Conservation (phyloP, 768 basidiomycete species). For the Coprinopsis strossmayeri region DNA sequence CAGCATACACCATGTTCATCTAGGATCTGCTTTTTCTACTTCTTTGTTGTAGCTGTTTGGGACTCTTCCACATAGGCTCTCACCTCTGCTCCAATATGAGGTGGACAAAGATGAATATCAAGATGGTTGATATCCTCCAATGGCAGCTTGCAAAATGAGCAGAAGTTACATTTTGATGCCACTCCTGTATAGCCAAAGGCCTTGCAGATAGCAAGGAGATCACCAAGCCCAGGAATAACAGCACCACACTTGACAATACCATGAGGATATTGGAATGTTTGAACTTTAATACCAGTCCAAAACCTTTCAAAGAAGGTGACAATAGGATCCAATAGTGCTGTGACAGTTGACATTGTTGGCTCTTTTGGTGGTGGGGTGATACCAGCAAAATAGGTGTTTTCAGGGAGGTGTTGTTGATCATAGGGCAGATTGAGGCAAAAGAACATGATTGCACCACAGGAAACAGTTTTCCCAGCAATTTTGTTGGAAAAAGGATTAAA, state of each 20-base stretch:
- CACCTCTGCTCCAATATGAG: constrained; percentile 13
- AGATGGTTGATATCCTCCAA: neutral
- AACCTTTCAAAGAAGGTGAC: constrained; percentile 3
- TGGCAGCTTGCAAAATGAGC: constrained; percentile 15
- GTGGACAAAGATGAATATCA: constrained; percentile 2
- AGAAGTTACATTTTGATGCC: constrained; percentile 12
- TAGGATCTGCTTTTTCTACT: constrained; percentile 10
- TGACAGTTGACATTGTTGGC: constrained; percentile 15
- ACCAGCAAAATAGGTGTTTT: constrained; percentile 12
- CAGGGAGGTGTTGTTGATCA: constrained; percentile 10
- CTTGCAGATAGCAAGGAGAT: constrained; percentile 18
- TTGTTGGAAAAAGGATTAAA: constrained; percentile 24
- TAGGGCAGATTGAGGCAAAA: constrained; percentile 16
- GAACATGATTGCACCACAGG: constrained; percentile 13
- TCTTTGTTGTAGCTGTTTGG: constrained; percentile 14
- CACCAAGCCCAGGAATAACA: constrained; percentile 14
- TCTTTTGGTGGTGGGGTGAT: constrained; percentile 20
- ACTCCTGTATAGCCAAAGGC: constrained; percentile 16
- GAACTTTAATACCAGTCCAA: constrained; percentile 11
- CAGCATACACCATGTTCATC: constrained; percentile 16
- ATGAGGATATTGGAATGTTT: constrained; percentile 13
- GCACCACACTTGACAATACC: constrained; percentile 13
- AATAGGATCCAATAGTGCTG: constrained; percentile 12
- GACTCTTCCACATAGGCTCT: constrained; percentile 10
- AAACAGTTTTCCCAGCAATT: constrained; percentile 17